Base-by-base conservation (phyloP, 371 early-diverging fungal species). In the Catenaria anguillulae region DNA sequence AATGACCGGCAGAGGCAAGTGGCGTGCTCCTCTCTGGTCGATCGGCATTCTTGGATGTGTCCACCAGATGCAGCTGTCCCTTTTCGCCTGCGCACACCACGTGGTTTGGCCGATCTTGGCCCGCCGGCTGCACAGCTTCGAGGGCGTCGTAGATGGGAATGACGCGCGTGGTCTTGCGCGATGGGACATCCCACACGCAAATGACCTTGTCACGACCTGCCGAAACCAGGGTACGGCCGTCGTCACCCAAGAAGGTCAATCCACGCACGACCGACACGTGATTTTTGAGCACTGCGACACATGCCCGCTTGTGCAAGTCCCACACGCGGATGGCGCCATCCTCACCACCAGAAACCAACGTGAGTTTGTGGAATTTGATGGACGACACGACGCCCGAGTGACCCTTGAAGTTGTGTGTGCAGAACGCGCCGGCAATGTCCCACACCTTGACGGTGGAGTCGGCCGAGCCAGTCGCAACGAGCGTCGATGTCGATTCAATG, bases 401-500 rank as follows among this genome's bases (percentile, higher is more conserved):
- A 43, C 97, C 96, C 55, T 77, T 81, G 64, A 97, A 87, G 68
- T 89, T 88, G 70, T 97, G 98, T 34, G 98, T 96, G 66, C 89
- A 90, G 72, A 77, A 92, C n/a, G 46, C 60, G 60, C 83, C 77
- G 60, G 86, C 89, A 50, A 90, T 87, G 74, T 97, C 93, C 93
- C 94, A 97, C 5, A 95, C 89, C 62, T 87, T 88, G 61, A 97
- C 85, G 12, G 88, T 85, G 66, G 85, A 84, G 73, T 97, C 98
- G 0, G 98, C 94, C n/a, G 90, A 90, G 50, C 96, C 98, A 0
- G 94, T 94, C 6, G 95, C 95, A 4, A 93, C 88, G 24, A 95
- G 69, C 0, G 93, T 90, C 0, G 91, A 89, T 0, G 90, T 81
- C 0, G 75, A 68, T 68, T 95, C 95, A 64, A 90, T 84, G 48